phyloP scores from a whole-genome alignment of 306 rosid species.

The Psophocarpus tetragonolobus region DNA sequence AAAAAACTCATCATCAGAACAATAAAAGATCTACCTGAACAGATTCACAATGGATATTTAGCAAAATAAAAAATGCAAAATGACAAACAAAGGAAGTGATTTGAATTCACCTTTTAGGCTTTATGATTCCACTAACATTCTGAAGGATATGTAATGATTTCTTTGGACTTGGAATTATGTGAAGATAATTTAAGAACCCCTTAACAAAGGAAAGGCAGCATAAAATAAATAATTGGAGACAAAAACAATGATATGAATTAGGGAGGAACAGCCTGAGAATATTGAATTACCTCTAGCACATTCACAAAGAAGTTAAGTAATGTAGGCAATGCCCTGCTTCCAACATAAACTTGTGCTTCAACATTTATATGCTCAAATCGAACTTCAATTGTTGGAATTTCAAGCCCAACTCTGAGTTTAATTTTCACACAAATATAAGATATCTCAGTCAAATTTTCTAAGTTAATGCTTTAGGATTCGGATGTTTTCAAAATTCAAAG shows the following conservation, averaged over 20 bases:
- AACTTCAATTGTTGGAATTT: conserved; percentile 76
- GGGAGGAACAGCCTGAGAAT: not conserved
- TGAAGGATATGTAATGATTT: conserved; percentile 42
- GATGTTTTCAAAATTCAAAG: not conserved
- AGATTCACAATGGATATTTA: not conserved
- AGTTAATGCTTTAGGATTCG: not conserved
- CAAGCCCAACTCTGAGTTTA: conserved; percentile 48
- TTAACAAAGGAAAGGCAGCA: conserved; percentile 10
- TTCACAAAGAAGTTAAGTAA: conserved; percentile 55
- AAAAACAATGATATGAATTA: not conserved
- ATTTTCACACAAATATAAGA: not conserved
- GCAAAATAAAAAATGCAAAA: not conserved
- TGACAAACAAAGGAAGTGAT: not conserved
- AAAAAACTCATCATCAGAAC: conserved; percentile 14
- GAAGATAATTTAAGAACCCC: conserved; percentile 43
- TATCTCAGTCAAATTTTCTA: not conserved
- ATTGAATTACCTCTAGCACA: conserved; percentile 53
- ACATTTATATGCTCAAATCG: conserved; percentile 65
- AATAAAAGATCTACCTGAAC: not conserved
- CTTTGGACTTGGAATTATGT: conserved; percentile 40
- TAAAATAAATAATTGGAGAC: not conserved
- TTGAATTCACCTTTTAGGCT: conserved; percentile 44
- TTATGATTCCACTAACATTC: conserved; percentile 52
- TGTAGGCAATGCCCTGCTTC: conserved; percentile 75
- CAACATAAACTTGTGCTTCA: conserved; percentile 73